Conservation (phyloP, 148 eudicot genomes). For the Rheum nobile region DNA sequence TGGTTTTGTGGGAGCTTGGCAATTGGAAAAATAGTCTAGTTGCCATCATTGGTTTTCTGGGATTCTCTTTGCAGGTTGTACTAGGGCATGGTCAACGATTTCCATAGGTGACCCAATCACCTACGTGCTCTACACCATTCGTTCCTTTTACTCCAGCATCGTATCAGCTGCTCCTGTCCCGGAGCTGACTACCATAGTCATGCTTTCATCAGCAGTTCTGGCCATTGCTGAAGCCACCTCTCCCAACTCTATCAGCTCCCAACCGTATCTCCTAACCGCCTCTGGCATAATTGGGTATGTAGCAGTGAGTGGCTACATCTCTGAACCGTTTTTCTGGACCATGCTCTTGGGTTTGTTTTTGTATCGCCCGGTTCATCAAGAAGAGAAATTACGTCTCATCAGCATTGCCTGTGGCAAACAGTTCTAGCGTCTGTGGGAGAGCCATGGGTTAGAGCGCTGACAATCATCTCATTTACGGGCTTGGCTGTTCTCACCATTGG, state of each 20-base stretch:
- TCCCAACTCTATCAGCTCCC: slow-evolving; percentile 53
- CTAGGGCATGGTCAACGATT: slow-evolving; percentile 39
- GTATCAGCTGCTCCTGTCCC: slow-evolving; percentile 51
- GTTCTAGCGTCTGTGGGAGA: slow-evolving; percentile 76
- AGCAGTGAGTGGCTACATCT: slow-evolving; percentile 54
- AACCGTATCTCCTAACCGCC: slow-evolving; percentile 48
- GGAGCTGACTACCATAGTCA: slow-evolving; percentile 45
- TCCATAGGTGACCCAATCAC: slow-evolving; percentile 56
- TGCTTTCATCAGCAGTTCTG: slow-evolving; percentile 46
- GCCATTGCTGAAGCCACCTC: slow-evolving; percentile 57
- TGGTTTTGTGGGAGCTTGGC: slow-evolving; percentile 69
- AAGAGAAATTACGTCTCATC: slow-evolving; percentile 66
- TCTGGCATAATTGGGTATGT: slow-evolving; percentile 58
- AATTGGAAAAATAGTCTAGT: slow-evolving; percentile 47
- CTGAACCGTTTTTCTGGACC: slow-evolving; percentile 54
- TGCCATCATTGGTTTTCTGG: slow-evolving; percentile 23
- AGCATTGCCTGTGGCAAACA: slow-evolving; percentile 61
- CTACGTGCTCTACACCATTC: slow-evolving; percentile 31
- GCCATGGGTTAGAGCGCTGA: slow-evolving; percentile 70
- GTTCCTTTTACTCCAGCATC: slow-evolving; percentile 53
- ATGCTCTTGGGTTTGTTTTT: slow-evolving; percentile 49
- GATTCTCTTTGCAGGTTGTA: slow-evolving; percentile 33
- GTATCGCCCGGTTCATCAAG: slow-evolving; percentile 42
- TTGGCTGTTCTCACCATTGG: slow-evolving; percentile 45
- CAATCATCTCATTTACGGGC: slow-evolving; percentile 36